Evolutionary conservation across 1,284 basidiomycete genomes (phyloP), one percentile per base, ranked within the genome.

Genomic region (Phellinidium pouzarii): DNA sequence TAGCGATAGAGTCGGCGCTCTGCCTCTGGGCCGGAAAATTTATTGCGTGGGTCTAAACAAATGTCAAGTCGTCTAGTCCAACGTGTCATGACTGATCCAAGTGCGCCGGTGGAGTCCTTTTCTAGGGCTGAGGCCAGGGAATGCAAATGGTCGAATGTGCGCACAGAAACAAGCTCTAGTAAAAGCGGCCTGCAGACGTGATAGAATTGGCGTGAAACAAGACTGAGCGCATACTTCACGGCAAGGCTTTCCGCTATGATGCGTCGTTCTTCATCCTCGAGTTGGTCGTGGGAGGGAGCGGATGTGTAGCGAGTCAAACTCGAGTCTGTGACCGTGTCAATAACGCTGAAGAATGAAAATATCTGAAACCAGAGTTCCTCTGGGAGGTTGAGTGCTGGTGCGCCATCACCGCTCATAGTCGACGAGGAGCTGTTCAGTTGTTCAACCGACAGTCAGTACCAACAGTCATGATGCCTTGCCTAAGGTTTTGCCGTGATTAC

Each of bases 181-280:
- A 34, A 36, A 37, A 52, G 4, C 3, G 37, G 25, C 44, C 44
- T 47, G 6, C 34, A 52, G 19, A 52, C 43, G n/a, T 9, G 26
- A 22, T 52, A 47, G 22, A 52, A 52, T 8, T 27, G 23, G 29
- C 44, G 44, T 20, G 36, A 46, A 20, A 52, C 51, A 19, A 52
- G 38, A 17, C 44, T 27, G n/a, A 52, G 14, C 5, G 51, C 44
- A 17, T 29, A 37, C 23, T 52, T 52, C 14, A 36, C 12, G n/a
- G 37, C 23, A 26, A 20, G 19, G 17, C 26, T 42, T 25, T 42
- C 26, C 3, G 27, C 9, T 27, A 50, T 23, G 5, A 40, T 8
- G 9, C 34, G 48, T 7, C 37, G 9, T 6, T 44, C 20, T 4
- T 17, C 17, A 29, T 40, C 8, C 25, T 31, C 23, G 19, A 29